Base-by-base conservation (phyloP, 1,139 yeast species). In the Pneumocystis sp. region DNA sequence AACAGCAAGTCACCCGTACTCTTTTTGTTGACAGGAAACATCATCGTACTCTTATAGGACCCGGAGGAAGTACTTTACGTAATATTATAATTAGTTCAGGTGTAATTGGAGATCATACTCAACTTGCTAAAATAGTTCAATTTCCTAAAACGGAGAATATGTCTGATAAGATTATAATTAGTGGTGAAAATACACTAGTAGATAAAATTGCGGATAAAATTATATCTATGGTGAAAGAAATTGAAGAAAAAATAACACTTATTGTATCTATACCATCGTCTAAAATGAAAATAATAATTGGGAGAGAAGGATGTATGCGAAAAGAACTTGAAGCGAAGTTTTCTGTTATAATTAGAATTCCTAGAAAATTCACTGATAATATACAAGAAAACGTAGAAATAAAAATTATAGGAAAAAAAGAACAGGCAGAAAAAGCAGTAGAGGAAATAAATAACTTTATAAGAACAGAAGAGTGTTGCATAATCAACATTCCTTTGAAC, bases 31-130 rank as follows among this genome's bases (percentile, higher is more conserved):
- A 87, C 71, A 86, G 89, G 66, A 84, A 87, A 74, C 86, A 84
- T 78, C 95, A 87, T 76, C 86, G 86, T 73, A 83, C 82, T 68
- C 80, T 93, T 71, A 84, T 91, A 71, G 98, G 98, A 61, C 82
- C 85, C 66, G 85, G 85, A 68, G 97, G 97, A 66, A 79, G 86
- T 50, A 83, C 81, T 56, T 83, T 88, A 79, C 84, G 86, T 71
- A 88, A 85, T 65, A 87, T 93, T 66, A 83, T 91, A 68, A 74
- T 82, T 66, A 82, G 83, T 67, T 96, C 97, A 62, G 96, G 96
- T 69, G 95, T 91, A 64, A 68, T 75, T 44, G 80, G 77, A 19
- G 76, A 81, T 64, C 78, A 77, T 66, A 72, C 75, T 65, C 80
- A 79, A 68, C 65, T 65, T 37, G 82, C 82, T 72, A 76, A 80